phyloP scores from a whole-genome alignment of 1,139 yeast species.

The Geotrichum aggregatum region DNA sequence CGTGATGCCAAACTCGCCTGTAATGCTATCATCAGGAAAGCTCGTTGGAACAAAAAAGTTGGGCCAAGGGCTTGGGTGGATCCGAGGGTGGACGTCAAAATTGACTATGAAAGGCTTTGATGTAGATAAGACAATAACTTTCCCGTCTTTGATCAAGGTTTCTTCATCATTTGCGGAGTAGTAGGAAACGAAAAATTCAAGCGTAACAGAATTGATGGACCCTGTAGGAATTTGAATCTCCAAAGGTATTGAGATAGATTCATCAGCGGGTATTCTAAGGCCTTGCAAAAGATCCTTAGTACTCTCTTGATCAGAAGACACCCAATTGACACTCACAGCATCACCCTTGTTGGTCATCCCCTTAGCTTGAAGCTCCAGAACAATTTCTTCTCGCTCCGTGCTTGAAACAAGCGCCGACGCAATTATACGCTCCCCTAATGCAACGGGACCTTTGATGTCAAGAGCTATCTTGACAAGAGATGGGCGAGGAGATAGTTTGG shows the following conservation, averaged over 20 bases:
- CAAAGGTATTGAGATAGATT: slow-evolving; percentile 20
- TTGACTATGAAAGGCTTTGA: slow-evolving; percentile 36
- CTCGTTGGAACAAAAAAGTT: slow-evolving; percentile 33
- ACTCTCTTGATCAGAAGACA: background rate
- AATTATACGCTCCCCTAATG: slow-evolving; percentile 33
- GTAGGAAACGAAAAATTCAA: slow-evolving; percentile 33
- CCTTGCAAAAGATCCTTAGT: slow-evolving; percentile 10
- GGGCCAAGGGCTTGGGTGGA: slow-evolving; percentile 38
- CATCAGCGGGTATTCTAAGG: slow-evolving; percentile 3
- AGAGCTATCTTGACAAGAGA: slow-evolving; percentile 28
- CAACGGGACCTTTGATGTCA: slow-evolving; percentile 27
- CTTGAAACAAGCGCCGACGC: slow-evolving; percentile 28
- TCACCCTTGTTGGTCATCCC: slow-evolving; percentile 21
- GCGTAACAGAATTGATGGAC: slow-evolving; percentile 23
- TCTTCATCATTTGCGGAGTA: slow-evolving; percentile 28
- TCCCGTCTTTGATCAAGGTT: slow-evolving; percentile 30
- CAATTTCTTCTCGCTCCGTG: slow-evolving; percentile 32
- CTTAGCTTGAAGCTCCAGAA: slow-evolving; percentile 27
- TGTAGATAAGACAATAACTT: slow-evolving; percentile 30
- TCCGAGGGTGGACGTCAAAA: slow-evolving; percentile 36
- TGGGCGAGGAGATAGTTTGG: slow-evolving; percentile 32
- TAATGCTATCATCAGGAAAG: slow-evolving; percentile 16
- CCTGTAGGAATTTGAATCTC: slow-evolving; percentile 26
- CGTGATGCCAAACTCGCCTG: slow-evolving; percentile 16
- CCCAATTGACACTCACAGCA: slow-evolving; percentile 20